Percentiles rank a stretch among this genome's conserved stretches.
Conservation (phyloP, 345 rosid species). For the Abelmoschus esculentus region DNA sequence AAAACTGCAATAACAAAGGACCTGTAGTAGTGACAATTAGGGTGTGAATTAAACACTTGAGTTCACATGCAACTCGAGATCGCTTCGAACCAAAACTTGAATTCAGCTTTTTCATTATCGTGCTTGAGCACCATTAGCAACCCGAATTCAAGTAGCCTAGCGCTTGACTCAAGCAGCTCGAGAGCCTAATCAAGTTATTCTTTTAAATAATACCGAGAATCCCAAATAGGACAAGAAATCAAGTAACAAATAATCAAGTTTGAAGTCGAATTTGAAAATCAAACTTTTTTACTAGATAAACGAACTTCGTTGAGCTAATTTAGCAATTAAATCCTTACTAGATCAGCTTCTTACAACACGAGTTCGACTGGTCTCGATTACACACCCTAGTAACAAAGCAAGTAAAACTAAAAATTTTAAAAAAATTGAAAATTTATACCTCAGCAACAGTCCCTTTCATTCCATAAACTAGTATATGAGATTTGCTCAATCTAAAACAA, state of each 20-base stretch:
- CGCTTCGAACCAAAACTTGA: background rate
- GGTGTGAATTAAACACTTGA: background rate
- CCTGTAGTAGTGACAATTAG: background rate
- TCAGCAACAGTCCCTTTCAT: conserved; percentile 78
- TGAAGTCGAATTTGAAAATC: background rate
- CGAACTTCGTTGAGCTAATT: background rate
- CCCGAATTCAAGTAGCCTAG: background rate
- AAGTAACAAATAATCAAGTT: background rate
- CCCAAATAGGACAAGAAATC: background rate
- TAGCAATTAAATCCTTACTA: background rate
- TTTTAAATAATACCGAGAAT: background rate
- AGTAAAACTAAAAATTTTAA: background rate
- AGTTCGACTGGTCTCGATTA: background rate
- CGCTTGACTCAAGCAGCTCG: background rate
- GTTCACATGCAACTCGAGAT: background rate
- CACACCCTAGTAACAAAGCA: background rate
- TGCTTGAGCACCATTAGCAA: background rate
- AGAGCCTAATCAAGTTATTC: background rate
- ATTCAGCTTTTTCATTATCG: background rate
- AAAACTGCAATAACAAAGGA: background rate
- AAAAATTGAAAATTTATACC: conserved; percentile 29
- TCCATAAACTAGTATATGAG: conserved; percentile 72
- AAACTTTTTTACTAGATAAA: background rate
- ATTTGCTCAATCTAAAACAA: conserved; percentile 60
- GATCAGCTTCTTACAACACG: too few species aligned